Conservation (phyloP, 2,329 filamentous ascomycete species). For the Colletotrichum euphorbiae region DNA sequence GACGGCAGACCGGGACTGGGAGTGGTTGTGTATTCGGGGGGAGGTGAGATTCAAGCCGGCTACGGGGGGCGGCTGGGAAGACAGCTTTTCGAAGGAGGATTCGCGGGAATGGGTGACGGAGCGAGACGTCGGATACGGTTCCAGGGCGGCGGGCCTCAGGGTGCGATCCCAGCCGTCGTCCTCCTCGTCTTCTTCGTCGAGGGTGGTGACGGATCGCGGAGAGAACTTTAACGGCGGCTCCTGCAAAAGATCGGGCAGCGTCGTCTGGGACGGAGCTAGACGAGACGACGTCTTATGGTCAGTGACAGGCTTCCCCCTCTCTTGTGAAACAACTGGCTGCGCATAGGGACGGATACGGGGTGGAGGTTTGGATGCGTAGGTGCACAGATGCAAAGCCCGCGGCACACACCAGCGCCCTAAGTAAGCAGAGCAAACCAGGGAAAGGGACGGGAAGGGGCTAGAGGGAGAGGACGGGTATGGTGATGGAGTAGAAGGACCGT, state of each 20-base stretch:
- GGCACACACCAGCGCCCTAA: conserved; percentile 25
- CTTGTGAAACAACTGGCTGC: conserved; percentile 47
- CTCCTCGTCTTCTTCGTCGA: conserved; percentile 64
- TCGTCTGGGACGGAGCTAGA: conserved; percentile 69
- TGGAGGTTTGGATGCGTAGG: conserved; percentile 39
- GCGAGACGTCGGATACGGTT: conserved; percentile 51
- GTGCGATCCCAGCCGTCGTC: conserved; percentile 64
- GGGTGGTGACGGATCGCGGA: conserved; percentile 61
- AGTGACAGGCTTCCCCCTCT: conserved; percentile 43
- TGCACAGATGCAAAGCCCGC: conserved; percentile 38
- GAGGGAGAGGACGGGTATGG: conserved; percentile 8
- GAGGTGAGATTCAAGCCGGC: conserved; percentile 47
- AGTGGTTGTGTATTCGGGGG: conserved; percentile 53
- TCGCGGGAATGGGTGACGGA: conserved; percentile 66
- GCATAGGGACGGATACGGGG: conserved; percentile 41
- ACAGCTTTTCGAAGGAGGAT: conserved; percentile 68
- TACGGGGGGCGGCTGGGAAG: conserved; percentile 44
- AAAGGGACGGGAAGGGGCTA: conserved; percentile 5
- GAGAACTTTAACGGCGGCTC: conserved; percentile 65
- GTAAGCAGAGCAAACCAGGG: conserved; percentile 18
- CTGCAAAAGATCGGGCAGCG: conserved; percentile 66
- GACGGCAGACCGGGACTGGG: conserved; percentile 55
- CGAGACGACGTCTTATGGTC: conserved; percentile 40
- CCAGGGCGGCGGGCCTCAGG: conserved; percentile 59
- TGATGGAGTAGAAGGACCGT: not conserved